Evolutionary conservation across 306 rosid genomes (phyloP), one percentile per base, ranked within the genome.

Genomic region (Quercus ilex): DNA sequence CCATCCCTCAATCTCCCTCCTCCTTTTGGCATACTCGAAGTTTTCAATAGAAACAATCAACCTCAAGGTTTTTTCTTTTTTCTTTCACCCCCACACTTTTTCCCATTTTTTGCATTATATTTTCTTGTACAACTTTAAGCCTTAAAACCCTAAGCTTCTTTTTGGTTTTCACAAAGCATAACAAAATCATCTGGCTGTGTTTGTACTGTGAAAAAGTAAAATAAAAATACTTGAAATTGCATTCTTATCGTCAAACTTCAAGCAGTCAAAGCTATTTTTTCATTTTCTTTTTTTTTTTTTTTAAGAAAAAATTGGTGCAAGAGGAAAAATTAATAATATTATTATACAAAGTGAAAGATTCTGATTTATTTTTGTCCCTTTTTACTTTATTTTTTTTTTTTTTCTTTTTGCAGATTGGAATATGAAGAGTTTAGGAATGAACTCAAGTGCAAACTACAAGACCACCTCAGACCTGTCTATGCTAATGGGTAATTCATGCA

Each of bases 1-100:
- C 90, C 85, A 56, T 87, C 92, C 21, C 85, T 88, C 83, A 86
- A 85, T 76, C 90, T 83, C 58, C 93, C 86, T 65, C 86, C 96
- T 52, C 76, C 87, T 77, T 93, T 90, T 77, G 86, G 73, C 68
- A 86, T 89, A 1, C 87, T 83, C 60, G 90, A 92, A 86, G 84
- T 91, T 6, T 85, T 85, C 83, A 85, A 87, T 60, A 84, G 84
- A 57, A 83, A 74, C 68, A 71, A 70, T 49, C 88, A 79, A 56
- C 69, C 91, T 55, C 91, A 88, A 81, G 89, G 91, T 88, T 52
- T 43, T n/a, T 6, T 23, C 23, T 5, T 12, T 7, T 6, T 26
- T 6, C 3, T 28, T 26, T 11, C 41, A 0, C 20, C 2, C 35
- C 26, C 53, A 41, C 18, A 4, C 9, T 21, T 71, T 69, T 70